A percentile compares a stretch with the other conserved stretches of the same genome.
phyloP scores from a whole-genome alignment of 768 basidiomycete species.

The Lentinula edodes region DNA sequence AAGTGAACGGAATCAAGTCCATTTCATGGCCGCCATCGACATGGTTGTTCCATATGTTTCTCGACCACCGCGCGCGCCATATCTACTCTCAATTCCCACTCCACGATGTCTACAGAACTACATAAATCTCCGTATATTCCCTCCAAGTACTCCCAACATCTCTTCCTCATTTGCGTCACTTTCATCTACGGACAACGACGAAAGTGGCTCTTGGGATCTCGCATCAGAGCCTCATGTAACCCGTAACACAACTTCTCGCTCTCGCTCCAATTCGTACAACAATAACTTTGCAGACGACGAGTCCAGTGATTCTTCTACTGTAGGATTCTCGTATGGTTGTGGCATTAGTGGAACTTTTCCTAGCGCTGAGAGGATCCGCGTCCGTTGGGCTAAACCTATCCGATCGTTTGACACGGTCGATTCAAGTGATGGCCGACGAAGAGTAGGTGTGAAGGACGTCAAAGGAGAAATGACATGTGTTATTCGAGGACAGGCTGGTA shows the following conservation, averaged over 20 bases:
- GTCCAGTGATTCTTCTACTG: slow-evolving; percentile 63
- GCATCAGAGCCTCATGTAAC: slow-evolving; percentile 74
- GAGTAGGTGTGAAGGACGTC: slow-evolving; percentile 65
- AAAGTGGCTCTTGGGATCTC: slow-evolving; percentile 65
- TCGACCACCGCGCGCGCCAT: slow-evolving; percentile 69
- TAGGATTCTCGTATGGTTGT: slow-evolving; percentile 54
- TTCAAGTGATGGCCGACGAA: slow-evolving; percentile 46
- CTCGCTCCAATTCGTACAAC: slow-evolving; percentile 50
- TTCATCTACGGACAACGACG: slow-evolving; percentile 67
- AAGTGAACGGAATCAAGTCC: slow-evolving; percentile 52
- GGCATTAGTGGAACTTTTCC: slow-evolving; percentile 76
- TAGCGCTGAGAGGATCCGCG: slow-evolving; percentile 66
- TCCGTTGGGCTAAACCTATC: slow-evolving; percentile 72
- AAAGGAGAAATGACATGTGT: slow-evolving; percentile 62
- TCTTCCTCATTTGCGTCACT: slow-evolving; percentile 66
- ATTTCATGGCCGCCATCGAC: slow-evolving; percentile 81
- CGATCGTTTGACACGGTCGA: slow-evolving; percentile 34
- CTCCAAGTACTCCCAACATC: slow-evolving; percentile 38
- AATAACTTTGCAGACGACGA: slow-evolving; percentile 78
- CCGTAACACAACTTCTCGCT: slow-evolving; percentile 39
- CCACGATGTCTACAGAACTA: slow-evolving; percentile 76
- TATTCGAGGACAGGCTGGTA: slow-evolving; percentile 45
- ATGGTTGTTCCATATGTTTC: slow-evolving; percentile 68
- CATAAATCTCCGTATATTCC: slow-evolving; percentile 69
- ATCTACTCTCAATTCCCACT: slow-evolving; percentile 68